Conservation (phyloP, 768 basidiomycete genomes). For the Rubroboletus pulcherrimus region DNA sequence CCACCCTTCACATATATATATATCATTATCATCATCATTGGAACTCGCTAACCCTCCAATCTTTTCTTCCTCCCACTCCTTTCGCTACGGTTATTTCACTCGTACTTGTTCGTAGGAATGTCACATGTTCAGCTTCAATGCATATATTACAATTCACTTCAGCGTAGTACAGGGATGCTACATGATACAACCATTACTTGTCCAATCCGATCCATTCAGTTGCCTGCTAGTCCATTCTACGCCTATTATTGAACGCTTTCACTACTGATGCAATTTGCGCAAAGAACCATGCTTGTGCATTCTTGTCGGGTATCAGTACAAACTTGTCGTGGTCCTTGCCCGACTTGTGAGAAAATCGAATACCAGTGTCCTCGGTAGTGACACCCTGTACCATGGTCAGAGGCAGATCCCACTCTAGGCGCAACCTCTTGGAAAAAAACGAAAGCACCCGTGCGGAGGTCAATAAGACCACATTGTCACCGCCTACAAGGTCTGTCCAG, state of each 20-base stretch:
- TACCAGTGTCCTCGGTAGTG: slow-evolving; percentile 85
- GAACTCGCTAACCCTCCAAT: slow-evolving; percentile 13
- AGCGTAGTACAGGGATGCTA: slow-evolving; percentile 26
- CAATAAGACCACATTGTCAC: slow-evolving; percentile 76
- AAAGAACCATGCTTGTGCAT: slow-evolving; percentile 78
- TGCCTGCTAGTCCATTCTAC: slow-evolving; percentile 57
- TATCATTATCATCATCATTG: slow-evolving; percentile 20
- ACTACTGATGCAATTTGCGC: slow-evolving; percentile 71
- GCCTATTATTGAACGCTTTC: slow-evolving; percentile 67
- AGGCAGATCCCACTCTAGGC: slow-evolving; percentile 88
- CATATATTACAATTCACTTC: slow-evolving; percentile 23
- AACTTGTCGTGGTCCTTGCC: slow-evolving; percentile 76
- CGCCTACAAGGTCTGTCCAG: slow-evolving; percentile 62
- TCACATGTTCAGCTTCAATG: slow-evolving; percentile 22
- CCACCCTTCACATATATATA: slow-evolving; percentile 4
- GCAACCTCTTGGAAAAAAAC: slow-evolving; percentile 81
- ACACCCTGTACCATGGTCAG: slow-evolving; percentile 85
- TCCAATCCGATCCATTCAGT: slow-evolving; percentile 15
- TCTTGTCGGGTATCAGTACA: slow-evolving; percentile 71
- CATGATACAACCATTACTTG: slow-evolving; percentile 17
- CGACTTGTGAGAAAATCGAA: slow-evolving; percentile 78
- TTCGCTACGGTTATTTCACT: slow-evolving; percentile 16
- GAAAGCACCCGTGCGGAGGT: slow-evolving; percentile 77
- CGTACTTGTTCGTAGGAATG: slow-evolving; percentile 24
- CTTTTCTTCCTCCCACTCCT: slow-evolving; percentile 19